Evolutionary conservation across 768 basidiomycete species (phyloP), one percentile per base, ranked within the genome.

Genomic region (Lepiota venenata): DNA sequence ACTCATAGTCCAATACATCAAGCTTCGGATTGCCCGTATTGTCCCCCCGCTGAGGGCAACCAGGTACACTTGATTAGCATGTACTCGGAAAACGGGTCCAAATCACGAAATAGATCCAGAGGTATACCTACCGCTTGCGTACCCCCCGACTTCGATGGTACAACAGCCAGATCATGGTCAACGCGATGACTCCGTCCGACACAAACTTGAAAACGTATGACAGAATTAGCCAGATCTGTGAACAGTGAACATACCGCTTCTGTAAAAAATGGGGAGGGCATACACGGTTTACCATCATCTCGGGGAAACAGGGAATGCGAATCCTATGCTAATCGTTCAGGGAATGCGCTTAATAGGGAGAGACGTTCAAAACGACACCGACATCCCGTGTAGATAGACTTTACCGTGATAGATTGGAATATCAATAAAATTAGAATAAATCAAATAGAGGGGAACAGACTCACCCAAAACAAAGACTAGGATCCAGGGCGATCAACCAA

Each of bases 91-190:
- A 12, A 50, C 25, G 16, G 16, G 8, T 16, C 10, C 10, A 21
- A 18, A 18, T 38, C 15, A 11, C 15, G 39, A 29, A 18, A 20
- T 11, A 18, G 25, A 22, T 10, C 10, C 3, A 39, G 14, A 32
- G 32, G 10, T 7, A 32, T 11, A 38, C 41, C 6, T 20, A 51
- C 41, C 36, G 25, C 21, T 51, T 9, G 11, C 40, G 41, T 9
- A 51, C 29, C n/a, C 50, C 50, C 14, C 41, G 16, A 32, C 50
- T 51, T 25, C 41, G 25, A n/a, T 51, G 39, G n/a, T 51, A 51
- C 5, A 51, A 38, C 29, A 42, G 20, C 50, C 50, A 51, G 41
- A 12, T 51, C 50, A 51, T 51, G 14, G 27, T 51, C 20, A 18
- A 39, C 4, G 50, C 40, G 22, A 51, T 51, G 15, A 42, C 20